A percentile compares a stretch with the other conserved stretches of the same genome.
Evolutionary conservation across 2,329 filamentous ascomycete species (phyloP).

Genomic region (Penicillium sp.): DNA sequence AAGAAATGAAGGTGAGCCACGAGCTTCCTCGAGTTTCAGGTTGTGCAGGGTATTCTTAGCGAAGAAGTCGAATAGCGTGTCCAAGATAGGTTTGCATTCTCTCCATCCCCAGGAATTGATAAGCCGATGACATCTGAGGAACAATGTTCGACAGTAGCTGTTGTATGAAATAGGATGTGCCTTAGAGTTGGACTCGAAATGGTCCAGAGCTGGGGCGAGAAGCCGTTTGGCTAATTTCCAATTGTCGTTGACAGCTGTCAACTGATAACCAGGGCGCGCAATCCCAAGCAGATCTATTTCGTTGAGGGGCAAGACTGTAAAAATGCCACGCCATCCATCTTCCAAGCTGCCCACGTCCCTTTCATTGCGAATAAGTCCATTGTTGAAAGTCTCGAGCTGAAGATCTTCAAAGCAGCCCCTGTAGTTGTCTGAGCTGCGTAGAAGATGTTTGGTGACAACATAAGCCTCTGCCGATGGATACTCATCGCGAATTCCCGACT

Average conservation of each 20-base stretch:
- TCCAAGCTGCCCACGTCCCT: constrained; percentile 38
- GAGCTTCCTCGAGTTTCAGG: constrained; percentile 52
- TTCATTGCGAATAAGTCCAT: constrained; percentile 23
- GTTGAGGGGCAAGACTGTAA: constrained; percentile 54
- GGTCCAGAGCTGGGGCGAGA: constrained; percentile 48
- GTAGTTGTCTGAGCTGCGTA: constrained; percentile 34
- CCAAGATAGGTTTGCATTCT: constrained; percentile 55
- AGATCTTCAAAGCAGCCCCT: constrained; percentile 47
- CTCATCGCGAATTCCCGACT: constrained; percentile 50
- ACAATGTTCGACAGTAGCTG: constrained; percentile 53
- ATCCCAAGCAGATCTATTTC: constrained; percentile 55
- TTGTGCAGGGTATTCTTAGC: constrained; percentile 54
- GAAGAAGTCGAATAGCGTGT: constrained; percentile 60
- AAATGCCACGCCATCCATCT: constrained; percentile 46
- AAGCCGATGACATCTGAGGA: constrained; percentile 55
- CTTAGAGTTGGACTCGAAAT: constrained; percentile 47
- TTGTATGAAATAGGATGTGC: constrained; percentile 51
- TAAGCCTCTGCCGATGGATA: constrained; percentile 48
- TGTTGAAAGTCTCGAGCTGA: constrained; percentile 33
- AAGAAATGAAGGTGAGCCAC: constrained; percentile 56
- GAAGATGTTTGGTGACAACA: constrained; percentile 48
- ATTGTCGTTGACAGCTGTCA: constrained; percentile 44
- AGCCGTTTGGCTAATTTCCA: constrained; percentile 53
- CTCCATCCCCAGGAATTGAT: constrained; percentile 59
- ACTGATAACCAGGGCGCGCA: constrained; percentile 42